Percentiles rank a stretch among this genome's conserved stretches.
phyloP scores from a whole-genome alignment of 2,329 filamentous ascomycete species.

The Neonectria faginata region DNA sequence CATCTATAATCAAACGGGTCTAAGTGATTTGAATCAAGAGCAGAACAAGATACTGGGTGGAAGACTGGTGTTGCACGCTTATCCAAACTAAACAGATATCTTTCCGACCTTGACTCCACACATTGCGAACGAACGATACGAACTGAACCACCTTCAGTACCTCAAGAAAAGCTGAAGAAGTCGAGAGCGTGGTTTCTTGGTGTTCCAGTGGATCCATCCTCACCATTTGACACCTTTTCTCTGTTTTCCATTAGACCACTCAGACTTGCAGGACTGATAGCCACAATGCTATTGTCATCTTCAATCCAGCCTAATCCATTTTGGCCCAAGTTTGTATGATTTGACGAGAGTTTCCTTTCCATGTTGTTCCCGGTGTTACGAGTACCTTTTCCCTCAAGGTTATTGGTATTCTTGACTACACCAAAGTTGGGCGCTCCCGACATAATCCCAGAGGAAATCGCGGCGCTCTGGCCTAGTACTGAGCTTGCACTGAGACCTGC shows the following conservation, averaged over 20 bases:
- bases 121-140: neutral
- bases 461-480: slow-evolving; percentile 43
- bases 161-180: slow-evolving; percentile 52
- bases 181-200: slow-evolving; percentile 54
- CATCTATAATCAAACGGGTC: neutral
- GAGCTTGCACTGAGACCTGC: slow-evolving; percentile 48
- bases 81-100: neutral
- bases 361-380: neutral
- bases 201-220: slow-evolving; percentile 29
- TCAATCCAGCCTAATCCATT: slow-evolving; percentile 32
- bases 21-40: neutral
- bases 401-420: slow-evolving; percentile 23
- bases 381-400: neutral
- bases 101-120: neutral
- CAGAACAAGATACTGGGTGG: neutral
- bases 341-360: neutral
- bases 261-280: slow-evolving; percentile 49
- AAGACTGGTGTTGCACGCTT: neutral
- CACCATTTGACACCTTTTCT: slow-evolving; percentile 41
- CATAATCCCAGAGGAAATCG: slow-evolving; percentile 44
- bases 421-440: slow-evolving; percentile 33
- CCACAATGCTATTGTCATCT: slow-evolving; percentile 10
- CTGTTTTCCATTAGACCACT: slow-evolving; percentile 48
- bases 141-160: no score
- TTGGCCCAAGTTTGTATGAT: slow-evolving; percentile 22